Base-by-base conservation (phyloP, 106 monocot genomes). In the Apostasia shenzhenica region DNA sequence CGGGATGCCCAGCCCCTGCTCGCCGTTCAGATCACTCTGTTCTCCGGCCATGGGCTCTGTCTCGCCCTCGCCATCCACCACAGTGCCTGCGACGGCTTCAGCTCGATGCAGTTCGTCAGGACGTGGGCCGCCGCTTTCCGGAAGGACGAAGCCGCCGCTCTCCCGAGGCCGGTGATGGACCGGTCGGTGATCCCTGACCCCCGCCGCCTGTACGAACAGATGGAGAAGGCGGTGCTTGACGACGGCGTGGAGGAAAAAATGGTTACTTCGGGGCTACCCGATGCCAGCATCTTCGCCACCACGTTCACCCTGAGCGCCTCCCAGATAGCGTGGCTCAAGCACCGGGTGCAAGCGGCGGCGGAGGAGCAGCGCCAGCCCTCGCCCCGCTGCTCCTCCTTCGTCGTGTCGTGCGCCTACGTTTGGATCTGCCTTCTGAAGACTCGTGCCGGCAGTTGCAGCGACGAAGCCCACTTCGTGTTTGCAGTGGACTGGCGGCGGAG, bases 11-110 rank as follows among this genome's bases (percentile, higher is more conserved):
- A 40, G 13, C 64, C 77, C 1, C 72, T 80, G 53, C 64, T 84
- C 14, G 81, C 88, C 2, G 6, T 88, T 8, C 81, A 75, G 60
- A 74, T 46, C 12, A 82, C 82, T 1, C 59, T 78, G 55, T 78
- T 82, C 53, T 69, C 70, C 3, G 37, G 41, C 39, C 57, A 58
- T 3, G 82, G 82, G 45, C 6, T 78, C 50, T 68, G 42, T 13
- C 11, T 83, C 62, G 83, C 78, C 40, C 48, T 75, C 44, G n/a
- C 53, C 39, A 60, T 75, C 10, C 75, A 83, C 61, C 83, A 83
- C 57, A 72, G 71, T 4, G 74, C 54, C 9, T 75, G 83, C 67
- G 83, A 83, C 56, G 78, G 74, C 47, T 14, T 48, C 1, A 69
- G 64, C 66, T 75, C 83, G 12, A 70, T 56, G 37, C 66, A 77